Evolutionary conservation across 23 red algal species (phyloP).

Genomic region (Pyropia haitanensis): DNA sequence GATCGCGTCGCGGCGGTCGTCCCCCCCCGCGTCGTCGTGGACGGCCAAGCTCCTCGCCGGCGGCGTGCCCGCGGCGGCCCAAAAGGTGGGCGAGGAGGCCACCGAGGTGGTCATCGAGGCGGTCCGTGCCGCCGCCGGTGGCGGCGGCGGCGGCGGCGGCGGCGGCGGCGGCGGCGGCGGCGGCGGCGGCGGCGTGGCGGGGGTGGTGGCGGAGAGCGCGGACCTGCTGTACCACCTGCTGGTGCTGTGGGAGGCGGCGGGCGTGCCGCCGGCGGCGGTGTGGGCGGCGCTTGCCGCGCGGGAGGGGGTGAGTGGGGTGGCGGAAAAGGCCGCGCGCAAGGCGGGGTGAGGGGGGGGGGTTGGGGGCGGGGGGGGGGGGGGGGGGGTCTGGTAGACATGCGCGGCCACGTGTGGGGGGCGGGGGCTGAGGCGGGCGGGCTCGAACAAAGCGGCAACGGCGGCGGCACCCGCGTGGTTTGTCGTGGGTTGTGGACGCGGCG

Average conservation of each 20-base stretch:
- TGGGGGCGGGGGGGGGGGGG: too few relatives aligned
- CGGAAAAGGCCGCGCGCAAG: constrained; percentile 59
- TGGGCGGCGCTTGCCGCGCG: constrained; percentile 57
- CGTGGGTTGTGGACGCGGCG: too few relatives aligned
- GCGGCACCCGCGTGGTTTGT: too few relatives aligned
- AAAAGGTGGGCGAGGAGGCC: constrained; percentile 98
- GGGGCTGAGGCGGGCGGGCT: too few relatives aligned
- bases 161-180: too few relatives aligned
- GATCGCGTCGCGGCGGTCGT: constrained; percentile 23
- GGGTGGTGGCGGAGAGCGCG: constrained; percentile 84
- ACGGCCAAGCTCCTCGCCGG: constrained; percentile 84
- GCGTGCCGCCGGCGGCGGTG: constrained; percentile 55
- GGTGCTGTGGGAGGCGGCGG: constrained; percentile 81
- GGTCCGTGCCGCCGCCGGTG: neutral
- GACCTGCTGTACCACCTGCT: constrained; percentile 96
- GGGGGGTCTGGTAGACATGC: too few relatives aligned
- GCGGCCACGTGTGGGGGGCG: too few relatives aligned
- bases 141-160: too few relatives aligned
- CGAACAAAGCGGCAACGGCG: too few relatives aligned
- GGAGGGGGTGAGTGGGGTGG: constrained; percentile 64
- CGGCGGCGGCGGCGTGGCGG: constrained; percentile 2
- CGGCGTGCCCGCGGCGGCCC: constrained; percentile 57
- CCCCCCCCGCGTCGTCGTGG: constrained; percentile 63
- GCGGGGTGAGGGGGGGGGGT: too few relatives aligned
- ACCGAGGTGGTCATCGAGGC: constrained; percentile 86